phyloP scores from a whole-genome alignment of 768 basidiomycete species.

The Boletus pseudopeckii region DNA sequence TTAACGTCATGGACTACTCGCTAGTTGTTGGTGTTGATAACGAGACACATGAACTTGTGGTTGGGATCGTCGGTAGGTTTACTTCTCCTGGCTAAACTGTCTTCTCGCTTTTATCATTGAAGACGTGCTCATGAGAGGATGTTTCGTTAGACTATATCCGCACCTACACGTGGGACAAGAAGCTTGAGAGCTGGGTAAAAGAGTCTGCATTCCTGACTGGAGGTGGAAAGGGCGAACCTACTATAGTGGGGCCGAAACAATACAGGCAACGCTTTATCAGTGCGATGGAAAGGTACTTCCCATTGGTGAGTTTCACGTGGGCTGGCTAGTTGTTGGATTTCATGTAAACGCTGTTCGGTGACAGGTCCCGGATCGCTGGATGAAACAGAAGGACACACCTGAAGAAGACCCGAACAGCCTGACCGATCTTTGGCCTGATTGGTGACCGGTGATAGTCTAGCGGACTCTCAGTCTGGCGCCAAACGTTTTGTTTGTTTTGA shows the following conservation, averaged over 20 bases:
- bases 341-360: not conserved
- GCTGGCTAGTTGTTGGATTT: not conserved
- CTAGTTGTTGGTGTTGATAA: constrained; percentile 94
- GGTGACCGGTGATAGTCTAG: constrained; percentile 33
- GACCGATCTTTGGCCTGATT: constrained; percentile 62
- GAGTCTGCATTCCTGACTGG: constrained; percentile 89
- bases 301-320: constrained; percentile 51
- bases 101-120: not conserved
- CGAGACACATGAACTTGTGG: constrained; percentile 82
- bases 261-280: constrained; percentile 85
- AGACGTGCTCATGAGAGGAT: constrained; percentile 3
- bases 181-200: constrained; percentile 97
- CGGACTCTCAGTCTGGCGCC: not conserved
- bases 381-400: constrained; percentile 77
- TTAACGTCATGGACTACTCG: constrained; percentile 98
- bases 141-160: constrained; percentile 76
- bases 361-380: constrained; percentile 87
- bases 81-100: not conserved
- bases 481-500: not conserved
- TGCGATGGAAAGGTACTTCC: constrained; percentile 90
- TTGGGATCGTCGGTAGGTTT: constrained; percentile 90
- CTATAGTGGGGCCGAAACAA: constrained; percentile 93
- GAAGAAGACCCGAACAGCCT: constrained; percentile 67
- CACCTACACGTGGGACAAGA: constrained; percentile 98
- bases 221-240: constrained; percentile 83